Percentiles rank a stretch among this genome's conserved stretches.
These are phyloP conservation scores for Polyporus arcularius DNA, from an alignment of 768 basidiomycete genomes.

Conservation along the genomic window DNA sequence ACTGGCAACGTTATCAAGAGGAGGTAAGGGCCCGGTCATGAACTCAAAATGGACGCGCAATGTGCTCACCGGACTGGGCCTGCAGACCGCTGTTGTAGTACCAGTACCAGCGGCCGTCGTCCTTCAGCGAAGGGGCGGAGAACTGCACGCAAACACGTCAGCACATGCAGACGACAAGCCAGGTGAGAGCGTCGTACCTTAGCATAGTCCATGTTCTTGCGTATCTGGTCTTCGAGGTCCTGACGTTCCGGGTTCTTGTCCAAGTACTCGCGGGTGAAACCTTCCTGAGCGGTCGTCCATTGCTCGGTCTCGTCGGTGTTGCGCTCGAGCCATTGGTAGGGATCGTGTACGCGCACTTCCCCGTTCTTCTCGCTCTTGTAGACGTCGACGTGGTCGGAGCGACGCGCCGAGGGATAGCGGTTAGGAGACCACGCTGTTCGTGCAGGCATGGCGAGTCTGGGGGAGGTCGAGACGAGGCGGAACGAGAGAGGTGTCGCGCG, in stretches of 20 bases:
- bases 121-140: conserved; percentile 57
- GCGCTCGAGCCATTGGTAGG: conserved; percentile 76
- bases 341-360: conserved; percentile 63
- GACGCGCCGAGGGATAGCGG: conserved; percentile 63
- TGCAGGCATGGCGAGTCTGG: conserved; percentile 22
- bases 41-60: background rate
- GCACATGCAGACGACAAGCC: background rate
- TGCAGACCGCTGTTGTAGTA: conserved; percentile 77
- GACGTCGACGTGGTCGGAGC: conserved; percentile 65
- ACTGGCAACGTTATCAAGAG: conserved; percentile 38
- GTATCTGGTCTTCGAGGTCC: conserved; percentile 60
- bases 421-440: conserved; percentile 55
- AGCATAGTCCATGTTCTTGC: conserved; percentile 51
- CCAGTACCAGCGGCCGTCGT: conserved; percentile 82
- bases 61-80: conserved; percentile 50
- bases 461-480: conserved; percentile 15
- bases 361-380: conserved; percentile 70
- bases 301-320: conserved; percentile 61
- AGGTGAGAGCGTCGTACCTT: conserved; percentile 35
- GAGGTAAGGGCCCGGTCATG: background rate
- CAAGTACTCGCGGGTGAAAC: conserved; percentile 59
- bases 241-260: conserved; percentile 62
- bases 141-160: conserved; percentile 45
- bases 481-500: conserved; percentile 8
- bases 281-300: conserved; percentile 65